Conservation (phyloP, 306 rosid genomes). For the Medicago arabica region DNA sequence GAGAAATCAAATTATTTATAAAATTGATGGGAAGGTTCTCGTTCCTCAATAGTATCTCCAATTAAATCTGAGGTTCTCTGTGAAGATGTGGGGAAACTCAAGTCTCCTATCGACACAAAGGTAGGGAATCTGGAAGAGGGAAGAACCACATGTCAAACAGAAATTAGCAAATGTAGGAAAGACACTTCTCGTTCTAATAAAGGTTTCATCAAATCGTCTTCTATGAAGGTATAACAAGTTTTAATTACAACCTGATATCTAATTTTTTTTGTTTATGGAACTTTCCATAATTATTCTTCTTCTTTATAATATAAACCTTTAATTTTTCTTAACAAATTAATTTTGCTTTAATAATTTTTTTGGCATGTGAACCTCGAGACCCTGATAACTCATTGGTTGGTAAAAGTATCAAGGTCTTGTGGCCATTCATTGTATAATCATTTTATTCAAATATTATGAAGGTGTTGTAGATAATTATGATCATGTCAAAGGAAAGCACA, state of each 20-base stretch:
- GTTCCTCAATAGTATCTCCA: slow-evolving; percentile 42
- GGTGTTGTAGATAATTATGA: too few relatives aligned
- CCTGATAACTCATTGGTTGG: slow-evolving; percentile 58
- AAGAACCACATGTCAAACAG: slow-evolving; percentile 31
- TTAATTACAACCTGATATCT: neutral
- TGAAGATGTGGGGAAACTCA: slow-evolving; percentile 44
- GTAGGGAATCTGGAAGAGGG: slow-evolving; percentile 40
- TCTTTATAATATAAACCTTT: neutral
- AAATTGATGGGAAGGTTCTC: slow-evolving; percentile 35
- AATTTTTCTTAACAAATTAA: neutral
- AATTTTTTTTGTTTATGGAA: neutral
- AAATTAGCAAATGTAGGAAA: slow-evolving; percentile 41
- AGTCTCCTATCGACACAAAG: slow-evolving; percentile 42
- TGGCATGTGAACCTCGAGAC: slow-evolving; percentile 45
- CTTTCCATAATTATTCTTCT: neutral
- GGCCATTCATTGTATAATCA: too few relatives aligned
- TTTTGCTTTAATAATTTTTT: too few relatives aligned
- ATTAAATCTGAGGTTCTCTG: slow-evolving; percentile 36
- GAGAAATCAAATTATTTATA: slow-evolving; percentile 33
- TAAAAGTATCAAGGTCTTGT: too few relatives aligned
- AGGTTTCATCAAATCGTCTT: slow-evolving; percentile 47
- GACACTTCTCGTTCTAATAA: slow-evolving; percentile 32
- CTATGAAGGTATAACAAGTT: slow-evolving; percentile 50
- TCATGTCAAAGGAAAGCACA: too few relatives aligned
- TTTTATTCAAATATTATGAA: too few relatives aligned